Evolutionary conservation across 2,329 filamentous ascomycete species (phyloP).

Genomic region (Talaromyces pinophilus): DNA sequence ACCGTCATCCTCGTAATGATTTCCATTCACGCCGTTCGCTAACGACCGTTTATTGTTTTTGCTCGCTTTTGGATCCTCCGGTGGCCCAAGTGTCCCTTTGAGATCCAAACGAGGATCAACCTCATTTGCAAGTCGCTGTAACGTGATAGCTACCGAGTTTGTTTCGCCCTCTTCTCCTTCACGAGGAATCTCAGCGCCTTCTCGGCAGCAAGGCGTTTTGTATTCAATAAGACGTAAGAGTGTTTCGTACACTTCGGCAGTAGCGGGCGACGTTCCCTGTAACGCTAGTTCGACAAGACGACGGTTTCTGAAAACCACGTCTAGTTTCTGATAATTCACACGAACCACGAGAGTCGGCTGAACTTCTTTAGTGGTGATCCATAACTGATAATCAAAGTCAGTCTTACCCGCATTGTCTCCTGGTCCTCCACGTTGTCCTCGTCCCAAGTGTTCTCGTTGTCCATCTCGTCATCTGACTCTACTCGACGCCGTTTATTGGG

Average conservation of each 20-base stretch:
- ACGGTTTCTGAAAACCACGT: slow-evolving; percentile 78
- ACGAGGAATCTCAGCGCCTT: slow-evolving; percentile 39
- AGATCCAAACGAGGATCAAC: slow-evolving; percentile 43
- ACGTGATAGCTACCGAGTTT: slow-evolving; percentile 39
- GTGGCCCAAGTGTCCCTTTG: slow-evolving; percentile 35
- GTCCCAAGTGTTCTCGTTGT: slow-evolving; percentile 34
- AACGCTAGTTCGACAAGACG: slow-evolving; percentile 72
- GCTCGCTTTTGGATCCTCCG: slow-evolving; percentile 27
- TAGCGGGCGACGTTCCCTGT: slow-evolving; percentile 69
- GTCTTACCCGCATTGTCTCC: slow-evolving; percentile 42
- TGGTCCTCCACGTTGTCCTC: slow-evolving; percentile 40
- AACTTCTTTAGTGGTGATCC: slow-evolving; percentile 25
- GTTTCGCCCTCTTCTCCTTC: slow-evolving; percentile 46
- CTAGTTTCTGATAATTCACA: slow-evolving; percentile 81
- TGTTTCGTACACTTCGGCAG: slow-evolving; percentile 74
- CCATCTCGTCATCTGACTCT: slow-evolving; percentile 35
- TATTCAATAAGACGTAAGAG: slow-evolving; percentile 71
- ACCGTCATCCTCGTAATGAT: slow-evolving; percentile 39
- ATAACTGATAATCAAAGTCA: slow-evolving; percentile 8
- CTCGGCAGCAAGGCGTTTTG: slow-evolving; percentile 66
- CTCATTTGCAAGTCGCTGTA: slow-evolving; percentile 40
- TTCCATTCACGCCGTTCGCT: slow-evolving; percentile 37
- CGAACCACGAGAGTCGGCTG: slow-evolving; percentile 73
- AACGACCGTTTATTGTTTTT: slow-evolving; percentile 37
- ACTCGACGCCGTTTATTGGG: slow-evolving; percentile 28